phyloP scores from a whole-genome alignment of 2,329 filamentous ascomycete species.

The Arthrobotrys pseudoclavata region DNA sequence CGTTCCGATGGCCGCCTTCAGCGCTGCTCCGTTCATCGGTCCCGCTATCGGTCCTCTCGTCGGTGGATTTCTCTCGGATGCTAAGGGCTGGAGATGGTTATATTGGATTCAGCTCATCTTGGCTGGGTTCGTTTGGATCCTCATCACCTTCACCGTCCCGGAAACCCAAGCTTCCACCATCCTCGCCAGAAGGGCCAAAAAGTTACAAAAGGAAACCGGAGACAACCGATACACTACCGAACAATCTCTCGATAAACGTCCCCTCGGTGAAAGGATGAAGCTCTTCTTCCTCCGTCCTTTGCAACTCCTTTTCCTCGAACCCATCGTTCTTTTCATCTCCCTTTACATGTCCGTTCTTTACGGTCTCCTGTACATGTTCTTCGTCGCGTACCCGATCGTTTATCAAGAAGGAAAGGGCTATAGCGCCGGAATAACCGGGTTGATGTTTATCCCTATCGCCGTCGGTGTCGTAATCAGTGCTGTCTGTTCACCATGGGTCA shows the following conservation, averaged over 20 bases:
- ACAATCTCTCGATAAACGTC: constrained; percentile 80
- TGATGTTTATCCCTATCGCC: constrained; percentile 89
- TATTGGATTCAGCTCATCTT: constrained; percentile 90
- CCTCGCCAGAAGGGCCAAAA: constrained; percentile 73
- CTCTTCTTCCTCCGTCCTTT: constrained; percentile 86
- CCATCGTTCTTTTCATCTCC: constrained; percentile 86
- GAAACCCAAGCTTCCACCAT: constrained; percentile 89
- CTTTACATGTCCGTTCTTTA: constrained; percentile 89
- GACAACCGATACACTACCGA: constrained; percentile 80
- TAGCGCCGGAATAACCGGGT: constrained; percentile 78
- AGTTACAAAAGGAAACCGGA: constrained; percentile 78
- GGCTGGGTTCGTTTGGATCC: constrained; percentile 76
- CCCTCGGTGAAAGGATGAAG: constrained; percentile 76
- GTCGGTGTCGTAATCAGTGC: constrained; percentile 80
- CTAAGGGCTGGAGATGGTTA: constrained; percentile 82
- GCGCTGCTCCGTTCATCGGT: constrained; percentile 84
- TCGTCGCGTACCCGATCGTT: constrained; percentile 78
- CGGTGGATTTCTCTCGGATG: constrained; percentile 81
- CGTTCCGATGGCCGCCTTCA: constrained; percentile 88
- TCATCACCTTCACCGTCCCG: constrained; percentile 89
- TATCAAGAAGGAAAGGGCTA: constrained; percentile 86
- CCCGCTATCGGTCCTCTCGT: constrained; percentile 78
- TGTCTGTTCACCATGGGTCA: constrained; percentile 78
- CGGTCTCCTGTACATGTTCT: constrained; percentile 82
- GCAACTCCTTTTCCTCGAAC: constrained; percentile 85